Percentiles rank a stretch among this genome's conserved stretches.
Evolutionary conservation across 2,329 filamentous ascomycete genomes (phyloP).

Genomic region (Penicillium rolfsii): DNA sequence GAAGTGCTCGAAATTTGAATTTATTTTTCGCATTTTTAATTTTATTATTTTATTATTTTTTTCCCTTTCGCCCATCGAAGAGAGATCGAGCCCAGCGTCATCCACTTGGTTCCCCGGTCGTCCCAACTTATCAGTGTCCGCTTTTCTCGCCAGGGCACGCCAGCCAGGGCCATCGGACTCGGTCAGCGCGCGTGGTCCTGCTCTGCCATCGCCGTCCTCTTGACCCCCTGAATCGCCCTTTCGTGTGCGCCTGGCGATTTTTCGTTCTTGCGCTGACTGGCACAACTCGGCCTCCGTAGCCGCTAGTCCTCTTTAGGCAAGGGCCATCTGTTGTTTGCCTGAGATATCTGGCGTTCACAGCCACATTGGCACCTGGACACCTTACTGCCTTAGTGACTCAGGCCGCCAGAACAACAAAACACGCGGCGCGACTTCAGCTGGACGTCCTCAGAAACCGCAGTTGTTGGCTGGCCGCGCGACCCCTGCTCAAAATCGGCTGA

Average conservation of each 20-base stretch:
- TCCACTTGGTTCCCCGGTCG: conserved; percentile 30
- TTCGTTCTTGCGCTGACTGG: conserved; percentile 30
- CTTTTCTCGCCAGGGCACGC: conserved; percentile 11
- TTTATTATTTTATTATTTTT: conserved; percentile 26
- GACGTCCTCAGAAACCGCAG: conserved; percentile 15
- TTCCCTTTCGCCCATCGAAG: conserved; percentile 24
- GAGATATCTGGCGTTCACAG: not conserved
- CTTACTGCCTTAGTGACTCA: conserved; percentile 20
- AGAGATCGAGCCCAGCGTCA: conserved; percentile 30
- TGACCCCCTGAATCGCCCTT: conserved; percentile 27
- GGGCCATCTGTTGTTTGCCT: conserved; percentile 13
- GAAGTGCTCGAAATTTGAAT: conserved; percentile 17
- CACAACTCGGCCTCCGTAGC: conserved; percentile 28
- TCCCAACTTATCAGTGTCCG: conserved; percentile 16
- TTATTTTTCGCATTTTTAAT: conserved; percentile 24
- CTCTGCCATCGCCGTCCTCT: conserved; percentile 7
- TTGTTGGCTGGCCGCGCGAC: conserved; percentile 18
- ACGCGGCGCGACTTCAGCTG: conserved; percentile 30
- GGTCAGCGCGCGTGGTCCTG: conserved; percentile 4
- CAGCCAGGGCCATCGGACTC: conserved; percentile 4
- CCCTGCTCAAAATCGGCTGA: conserved; percentile 7
- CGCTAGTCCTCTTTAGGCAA: conserved; percentile 27
- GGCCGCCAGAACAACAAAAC: conserved; percentile 32
- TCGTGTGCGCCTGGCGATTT: conserved; percentile 28
- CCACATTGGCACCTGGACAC: conserved; percentile 5